Evolutionary conservation across 306 rosid species (phyloP).

Genomic region (Medicago arabica): DNA sequence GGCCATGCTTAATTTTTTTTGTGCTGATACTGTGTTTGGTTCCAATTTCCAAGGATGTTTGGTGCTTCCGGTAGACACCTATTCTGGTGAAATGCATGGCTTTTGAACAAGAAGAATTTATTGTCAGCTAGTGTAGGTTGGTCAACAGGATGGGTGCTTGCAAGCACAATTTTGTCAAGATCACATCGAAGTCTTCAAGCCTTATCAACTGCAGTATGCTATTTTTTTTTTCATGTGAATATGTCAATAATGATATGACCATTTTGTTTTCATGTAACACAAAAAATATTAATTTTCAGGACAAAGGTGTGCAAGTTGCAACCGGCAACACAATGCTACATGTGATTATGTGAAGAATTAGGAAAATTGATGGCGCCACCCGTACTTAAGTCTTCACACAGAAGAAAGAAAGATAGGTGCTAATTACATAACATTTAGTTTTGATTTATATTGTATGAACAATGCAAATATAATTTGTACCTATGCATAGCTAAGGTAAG

Average conservation of each 20-base stretch:
- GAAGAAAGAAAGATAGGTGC: constrained; percentile 15
- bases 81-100: neutral
- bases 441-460: neutral
- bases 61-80: constrained; percentile 5
- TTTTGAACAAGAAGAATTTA: constrained; percentile 36
- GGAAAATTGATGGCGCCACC: neutral
- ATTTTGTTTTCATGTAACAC: constrained; percentile 2
- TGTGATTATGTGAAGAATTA: neutral
- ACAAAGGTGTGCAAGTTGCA: neutral
- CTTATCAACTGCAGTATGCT: constrained; percentile 17
- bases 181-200: neutral
- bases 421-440: neutral
- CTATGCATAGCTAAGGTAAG: constrained; percentile 3
- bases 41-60: constrained; percentile 20
- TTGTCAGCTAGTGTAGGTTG: neutral
- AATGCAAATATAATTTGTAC: constrained; percentile 16
- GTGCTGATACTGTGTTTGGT: neutral
- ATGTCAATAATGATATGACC: neutral
- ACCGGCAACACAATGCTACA: constrained; percentile 1
- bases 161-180: constrained; percentile 6
- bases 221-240: neutral
- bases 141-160: constrained; percentile 2
- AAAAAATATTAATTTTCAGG: constrained; percentile 8
- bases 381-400: constrained; percentile 10
- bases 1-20: neutral